Conservation (phyloP, 1,284 basidiomycete genomes). For the Cutaneotrichosporon cutaneum region DNA sequence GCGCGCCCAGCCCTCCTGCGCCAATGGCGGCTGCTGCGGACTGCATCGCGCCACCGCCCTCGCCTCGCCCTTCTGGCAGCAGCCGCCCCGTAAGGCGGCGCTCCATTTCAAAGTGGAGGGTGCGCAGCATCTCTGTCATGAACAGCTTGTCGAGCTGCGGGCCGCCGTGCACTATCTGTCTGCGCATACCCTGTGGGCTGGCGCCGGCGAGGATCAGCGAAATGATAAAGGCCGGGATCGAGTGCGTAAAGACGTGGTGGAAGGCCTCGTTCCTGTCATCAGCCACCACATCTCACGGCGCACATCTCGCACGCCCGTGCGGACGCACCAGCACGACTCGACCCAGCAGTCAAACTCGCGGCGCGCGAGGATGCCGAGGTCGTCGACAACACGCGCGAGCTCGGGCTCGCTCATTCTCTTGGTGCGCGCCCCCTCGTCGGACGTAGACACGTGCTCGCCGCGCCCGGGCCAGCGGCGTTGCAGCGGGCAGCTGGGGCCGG, state of each 20-base stretch:
- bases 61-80: slow-evolving; percentile 17
- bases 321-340: slow-evolving; percentile 52
- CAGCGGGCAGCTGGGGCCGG: slow-evolving; percentile 29
- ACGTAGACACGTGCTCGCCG: slow-evolving; percentile 29
- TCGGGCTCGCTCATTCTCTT: slow-evolving; percentile 41
- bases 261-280: slow-evolving; percentile 51
- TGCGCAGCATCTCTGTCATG: slow-evolving; percentile 48
- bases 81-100: slow-evolving; percentile 37
- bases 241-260: slow-evolving; percentile 51
- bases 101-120: slow-evolving; percentile 48
- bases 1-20: slow-evolving; percentile 22
- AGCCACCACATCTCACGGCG: neutral
- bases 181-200: slow-evolving; percentile 45
- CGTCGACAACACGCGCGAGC: slow-evolving; percentile 44
- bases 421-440: slow-evolving; percentile 28
- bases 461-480: slow-evolving; percentile 36
- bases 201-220: slow-evolving; percentile 49
- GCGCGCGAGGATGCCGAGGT: slow-evolving; percentile 47
- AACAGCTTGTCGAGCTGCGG: slow-evolving; percentile 45
- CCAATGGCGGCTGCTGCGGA: slow-evolving; percentile 24
- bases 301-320: neutral
- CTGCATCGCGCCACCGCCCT: slow-evolving; percentile 19
- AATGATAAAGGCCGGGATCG: slow-evolving; percentile 50
- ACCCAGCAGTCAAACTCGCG: slow-evolving; percentile 53
- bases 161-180: slow-evolving; percentile 52